phyloP scores from a whole-genome alignment of 495 filamentous ascomycete species.

The Talaromyces ruber region DNA sequence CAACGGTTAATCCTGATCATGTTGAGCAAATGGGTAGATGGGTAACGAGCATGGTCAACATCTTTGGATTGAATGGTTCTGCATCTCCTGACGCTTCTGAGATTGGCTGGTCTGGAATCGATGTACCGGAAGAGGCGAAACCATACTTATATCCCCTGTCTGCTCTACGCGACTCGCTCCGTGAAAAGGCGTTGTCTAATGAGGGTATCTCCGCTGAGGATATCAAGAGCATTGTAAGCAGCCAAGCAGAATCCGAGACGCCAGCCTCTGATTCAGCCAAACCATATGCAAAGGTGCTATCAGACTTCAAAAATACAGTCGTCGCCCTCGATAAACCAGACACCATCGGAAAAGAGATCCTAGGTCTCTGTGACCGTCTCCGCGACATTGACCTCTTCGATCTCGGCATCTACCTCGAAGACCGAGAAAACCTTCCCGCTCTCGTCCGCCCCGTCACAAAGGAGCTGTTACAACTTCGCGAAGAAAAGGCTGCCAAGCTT shows the following conservation, averaged over 20 bases:
- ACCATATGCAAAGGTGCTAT: constrained; percentile 28
- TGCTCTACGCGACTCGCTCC: constrained; percentile 57
- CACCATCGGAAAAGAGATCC: constrained; percentile 46
- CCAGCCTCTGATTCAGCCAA: constrained; percentile 19
- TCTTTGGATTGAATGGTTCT: constrained; percentile 70
- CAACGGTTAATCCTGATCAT: constrained; percentile 40
- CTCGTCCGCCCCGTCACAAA: constrained; percentile 74
- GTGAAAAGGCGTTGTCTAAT: constrained; percentile 42
- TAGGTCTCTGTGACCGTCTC: constrained; percentile 67
- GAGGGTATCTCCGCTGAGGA: constrained; percentile 23
- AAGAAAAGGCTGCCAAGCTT: constrained; percentile 37
- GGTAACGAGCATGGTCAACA: constrained; percentile 75
- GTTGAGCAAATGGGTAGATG: constrained; percentile 60
- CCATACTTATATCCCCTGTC: constrained; percentile 59
- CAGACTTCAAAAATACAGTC: constrained; percentile 32
- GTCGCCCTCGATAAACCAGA: constrained; percentile 35
- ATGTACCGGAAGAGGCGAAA: constrained; percentile 50
- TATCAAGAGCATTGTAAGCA: constrained; percentile 23
- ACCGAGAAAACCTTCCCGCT: constrained; percentile 64
- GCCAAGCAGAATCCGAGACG: constrained; percentile 11
- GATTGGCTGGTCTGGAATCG: constrained; percentile 78
- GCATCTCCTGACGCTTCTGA: constrained; percentile 47
- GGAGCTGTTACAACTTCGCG: constrained; percentile 53
- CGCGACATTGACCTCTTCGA: constrained; percentile 73
- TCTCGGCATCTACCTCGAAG: constrained; percentile 80